Percentiles rank a stretch among this genome's conserved stretches.
phyloP scores from a whole-genome alignment of 1,284 basidiomycete genomes.

The Rhodofomes roseus region DNA sequence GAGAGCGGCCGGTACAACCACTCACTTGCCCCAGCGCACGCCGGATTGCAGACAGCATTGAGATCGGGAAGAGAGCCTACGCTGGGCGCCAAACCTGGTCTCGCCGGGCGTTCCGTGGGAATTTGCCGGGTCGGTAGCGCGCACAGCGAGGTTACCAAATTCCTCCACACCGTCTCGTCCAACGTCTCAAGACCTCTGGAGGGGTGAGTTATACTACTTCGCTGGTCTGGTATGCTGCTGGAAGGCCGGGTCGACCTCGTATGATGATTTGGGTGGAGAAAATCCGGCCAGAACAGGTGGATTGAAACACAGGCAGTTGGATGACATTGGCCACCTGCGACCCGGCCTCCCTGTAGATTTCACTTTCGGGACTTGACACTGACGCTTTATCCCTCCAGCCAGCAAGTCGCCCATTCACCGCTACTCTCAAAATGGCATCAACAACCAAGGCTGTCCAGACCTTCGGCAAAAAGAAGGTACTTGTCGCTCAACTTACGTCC shows the following conservation, averaged over 20 bases:
- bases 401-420: slow-evolving; percentile 23
- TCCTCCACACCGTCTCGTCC: slow-evolving; percentile 25
- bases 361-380: background rate
- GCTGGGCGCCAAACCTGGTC: slow-evolving; percentile 7
- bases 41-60: slow-evolving; percentile 27
- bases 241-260: background rate
- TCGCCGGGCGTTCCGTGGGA: slow-evolving; percentile 8
- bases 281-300: slow-evolving; percentile 31
- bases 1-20: background rate
- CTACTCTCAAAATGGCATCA: slow-evolving; percentile 59
- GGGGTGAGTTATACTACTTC: slow-evolving; percentile 34
- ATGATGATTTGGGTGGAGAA: slow-evolving; percentile 9
- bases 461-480: slow-evolving; percentile 97
- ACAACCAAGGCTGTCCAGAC: slow-evolving; percentile 89
- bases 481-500: slow-evolving; percentile 18
- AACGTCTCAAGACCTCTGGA: slow-evolving; percentile 32
- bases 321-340: slow-evolving; percentile 30
- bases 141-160: slow-evolving; percentile 3
- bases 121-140: slow-evolving; percentile 4
- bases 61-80: slow-evolving; percentile 6
- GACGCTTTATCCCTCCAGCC: background rate
- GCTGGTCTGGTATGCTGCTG: background rate
- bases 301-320: slow-evolving; percentile 31
- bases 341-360: background rate
- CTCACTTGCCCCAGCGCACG: slow-evolving; percentile 24